Evolutionary conservation across 768 basidiomycete species (phyloP), one percentile per base, ranked within the genome.

Genomic region (Hericium coralloides): DNA sequence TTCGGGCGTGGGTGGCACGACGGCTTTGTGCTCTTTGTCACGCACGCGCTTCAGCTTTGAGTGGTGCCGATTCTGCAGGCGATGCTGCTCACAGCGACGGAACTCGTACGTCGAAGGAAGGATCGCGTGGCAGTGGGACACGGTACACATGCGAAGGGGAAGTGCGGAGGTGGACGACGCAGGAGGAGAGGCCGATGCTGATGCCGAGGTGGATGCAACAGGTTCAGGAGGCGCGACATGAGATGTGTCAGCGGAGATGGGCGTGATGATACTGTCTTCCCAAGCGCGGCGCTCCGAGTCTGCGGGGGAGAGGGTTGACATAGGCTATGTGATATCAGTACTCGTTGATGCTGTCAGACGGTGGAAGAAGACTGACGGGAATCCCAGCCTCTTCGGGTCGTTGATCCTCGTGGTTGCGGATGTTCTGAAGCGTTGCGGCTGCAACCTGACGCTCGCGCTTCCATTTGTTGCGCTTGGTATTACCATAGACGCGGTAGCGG

Each of bases 11-110:
- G 31, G 31, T 31, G 31, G 31, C 8, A 64, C 67, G 4, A 61
- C 60, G 7, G 70, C 69, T 55, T 76, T 79, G n/a, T 68, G 68
- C 25, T 73, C 73, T 64, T 78, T 80, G 63, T 80, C 79, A 49
- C 79, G 68, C 3, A 76, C 73, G 3, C 79, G 73, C 63, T 81
- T 80, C 49, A 81, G 70, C 58, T 75, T 72, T 60, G 76, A 77
- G 59, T 81, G 79, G 55, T 76, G 72, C 47, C 79, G 71, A 57
- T 81, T 81, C 65, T 81, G 81, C n/a, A 78, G 59, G 2, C 80
- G 73, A 55, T 82, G 81, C 57, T 76, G 73, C 59, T 81, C 81
- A 66, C 81, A 82, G 37, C 79, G 76, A 55, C 79, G 78, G 65
- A 69, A 82, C 12, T 70, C 68, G 64, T 81, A 79, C 23, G 69